Evolutionary conservation across 148 eudicot species (phyloP), one percentile per base, ranked within the genome.

Genomic region (Polygonum aviculare): DNA sequence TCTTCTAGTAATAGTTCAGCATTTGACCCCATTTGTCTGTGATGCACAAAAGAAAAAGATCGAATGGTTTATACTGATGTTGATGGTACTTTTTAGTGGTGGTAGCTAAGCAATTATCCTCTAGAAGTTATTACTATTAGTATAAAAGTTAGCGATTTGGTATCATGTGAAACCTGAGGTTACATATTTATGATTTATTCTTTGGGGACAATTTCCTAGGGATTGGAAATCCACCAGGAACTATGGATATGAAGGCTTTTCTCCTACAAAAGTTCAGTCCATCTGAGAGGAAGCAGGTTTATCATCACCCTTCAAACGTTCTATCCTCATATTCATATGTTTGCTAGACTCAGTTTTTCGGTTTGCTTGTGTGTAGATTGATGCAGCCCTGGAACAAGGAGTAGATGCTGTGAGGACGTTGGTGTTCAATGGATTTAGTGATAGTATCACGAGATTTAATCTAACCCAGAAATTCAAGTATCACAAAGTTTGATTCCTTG

Each of bases 161-260:
- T 7, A 57, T 57, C 21, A 59, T 35, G 21, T 14, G n/a, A 65
- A 65, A 35, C 39, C 33, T 21, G 67, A 59, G 31, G 12, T 21
- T n/a, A n/a, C 62, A 6, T 57, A 21, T 57, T 57, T 57, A 8
- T 65, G 19, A 65, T 31, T 15, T 65, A 11, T 31, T 63, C 31
- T 40, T 50, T 39, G 21, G 19, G 5, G 21, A 69, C 31, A 26
- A 63, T 38, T 80, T 0, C 70, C 47, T 84, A 96, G 99, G 99
- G 1, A 86, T 96, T 77, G 99, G 98, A 41, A 88, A 93, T 77
- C 97, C 98, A 74, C 99, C 99, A 2, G 97, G 99, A 72, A 84
- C 84, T 22, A 96, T 96, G 99, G 99, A 96, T 79, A 90, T 96
- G 88, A 96, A 86, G 84, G 97, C 99, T 49, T 96, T 75, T 90